A percentile compares a stretch with the other conserved stretches of the same genome.
phyloP scores from a whole-genome alignment of 2,329 filamentous ascomycete species.

The Grosmannia serpens region DNA sequence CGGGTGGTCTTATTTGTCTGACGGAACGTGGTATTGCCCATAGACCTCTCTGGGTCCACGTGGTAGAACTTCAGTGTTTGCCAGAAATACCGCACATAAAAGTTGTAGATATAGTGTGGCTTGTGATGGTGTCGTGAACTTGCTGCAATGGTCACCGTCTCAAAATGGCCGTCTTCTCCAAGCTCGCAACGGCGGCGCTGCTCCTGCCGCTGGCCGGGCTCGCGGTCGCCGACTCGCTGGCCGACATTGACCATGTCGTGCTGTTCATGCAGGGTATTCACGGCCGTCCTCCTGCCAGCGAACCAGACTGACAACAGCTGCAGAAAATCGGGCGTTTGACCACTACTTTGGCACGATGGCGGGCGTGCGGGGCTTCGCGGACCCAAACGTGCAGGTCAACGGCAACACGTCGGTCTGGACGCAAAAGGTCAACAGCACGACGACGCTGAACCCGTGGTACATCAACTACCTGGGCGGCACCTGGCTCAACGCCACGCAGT shows the following conservation, averaged over 20 bases:
- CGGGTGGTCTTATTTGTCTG: not conserved
- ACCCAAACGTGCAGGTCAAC: constrained; percentile 42
- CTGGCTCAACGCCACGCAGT: constrained; percentile 39
- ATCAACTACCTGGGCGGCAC: constrained; percentile 40
- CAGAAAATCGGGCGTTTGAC: constrained; percentile 3
- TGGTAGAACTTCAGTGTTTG: not conserved
- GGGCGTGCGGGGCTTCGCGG: constrained; percentile 42
- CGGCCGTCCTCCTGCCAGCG: not conserved
- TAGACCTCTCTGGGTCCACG: too few species aligned
- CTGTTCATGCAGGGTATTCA: constrained; percentile 40
- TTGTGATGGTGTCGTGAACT: too few species aligned
- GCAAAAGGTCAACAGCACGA: not conserved
- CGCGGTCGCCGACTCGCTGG: constrained; percentile 4
- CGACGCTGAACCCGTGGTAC: constrained; percentile 36
- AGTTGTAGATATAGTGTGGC: too few species aligned
- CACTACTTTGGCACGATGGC: constrained; percentile 45
- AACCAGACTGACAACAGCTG: not conserved
- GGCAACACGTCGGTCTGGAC: not conserved
- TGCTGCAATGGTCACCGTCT: too few species aligned
- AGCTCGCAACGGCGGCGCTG: not conserved
- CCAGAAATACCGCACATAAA: too few species aligned
- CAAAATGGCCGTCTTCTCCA: constrained; percentile 3
- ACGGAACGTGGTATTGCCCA: not conserved
- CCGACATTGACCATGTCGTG: constrained; percentile 43
- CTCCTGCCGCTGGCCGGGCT: constrained; percentile 1